Base-by-base conservation (phyloP, 2,329 filamentous ascomycete species). In the Sodiomyces alkalinus region DNA sequence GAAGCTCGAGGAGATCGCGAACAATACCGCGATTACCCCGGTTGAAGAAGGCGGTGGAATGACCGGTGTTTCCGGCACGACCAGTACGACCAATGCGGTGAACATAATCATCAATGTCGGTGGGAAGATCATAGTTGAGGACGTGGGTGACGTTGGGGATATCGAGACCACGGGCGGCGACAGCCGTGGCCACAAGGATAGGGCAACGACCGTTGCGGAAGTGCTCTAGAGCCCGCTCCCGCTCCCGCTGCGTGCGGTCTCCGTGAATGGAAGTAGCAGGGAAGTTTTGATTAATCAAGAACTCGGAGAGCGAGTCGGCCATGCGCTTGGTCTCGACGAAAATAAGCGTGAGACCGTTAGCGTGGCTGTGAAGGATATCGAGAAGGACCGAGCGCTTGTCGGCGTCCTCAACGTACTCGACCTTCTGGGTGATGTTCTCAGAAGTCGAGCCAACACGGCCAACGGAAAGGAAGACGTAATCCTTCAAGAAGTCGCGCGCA, bases 311-410 rank as follows among this genome's bases (percentile, higher is more conserved):
- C 11, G 86, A 87, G 56, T 98, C 90, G 35, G 90, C 90, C 86
- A 96, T 96, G 45, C 90, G 87, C 77, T 98, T 98, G 36, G 90
- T 96, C 68, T 96, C 90, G 38, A 98, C 90, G 60, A 98, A 98
- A 52, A 98, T 94, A 37, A 98, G 65, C 11, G 87, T 96, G 36
- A 96, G 68, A 48, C 86, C 86, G 36, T 63, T 80, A 34, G 77
- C 81, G 46, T 94, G 83, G 22, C 83, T 93, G 68, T 96, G 87
- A 31, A 98, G 76, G 41, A 98, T 96, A 47, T 98, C 90, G 35
- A 98, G 73, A 27, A 98, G 74, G 39, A 96, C 86, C 32, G 90
- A 96, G 53, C 86, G 85, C 76, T 98, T 98, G 70, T 98, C 90
- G 38, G 73, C 61, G 45, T 96, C 90, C 62, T 96, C 87, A 35